Evolutionary conservation across 805 yeast genomes (phyloP).

Genomic region (Ogataea trehaloabstinens): DNA sequence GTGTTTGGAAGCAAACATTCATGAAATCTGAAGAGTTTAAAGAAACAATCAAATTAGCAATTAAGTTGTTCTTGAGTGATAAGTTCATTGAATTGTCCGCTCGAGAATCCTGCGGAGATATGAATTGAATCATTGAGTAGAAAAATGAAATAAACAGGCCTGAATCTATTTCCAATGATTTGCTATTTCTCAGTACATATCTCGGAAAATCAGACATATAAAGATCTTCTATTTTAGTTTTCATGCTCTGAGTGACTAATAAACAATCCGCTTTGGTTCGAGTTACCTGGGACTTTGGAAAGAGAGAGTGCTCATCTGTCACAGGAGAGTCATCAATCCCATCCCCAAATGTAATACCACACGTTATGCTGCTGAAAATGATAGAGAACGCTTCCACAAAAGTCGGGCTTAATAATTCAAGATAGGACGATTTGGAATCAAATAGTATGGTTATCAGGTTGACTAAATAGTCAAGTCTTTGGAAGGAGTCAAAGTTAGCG

Average conservation of each 20-base stretch:
- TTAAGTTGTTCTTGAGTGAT: constrained; percentile 17
- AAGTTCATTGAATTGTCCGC: constrained; percentile 9
- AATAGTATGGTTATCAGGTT: constrained; percentile 13
- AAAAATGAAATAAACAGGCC: constrained; percentile 16
- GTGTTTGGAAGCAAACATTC: constrained; percentile 17
- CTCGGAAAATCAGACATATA: constrained; percentile 18
- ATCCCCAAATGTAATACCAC: constrained; percentile 13
- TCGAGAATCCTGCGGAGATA: constrained; percentile 11
- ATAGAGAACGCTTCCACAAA: constrained; percentile 17
- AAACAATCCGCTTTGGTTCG: constrained; percentile 2
- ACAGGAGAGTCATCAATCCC: constrained; percentile 8
- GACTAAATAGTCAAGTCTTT: constrained; percentile 13
- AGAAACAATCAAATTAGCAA: constrained; percentile 25
- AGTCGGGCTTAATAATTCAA: constrained; percentile 4
- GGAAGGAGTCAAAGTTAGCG: not conserved
- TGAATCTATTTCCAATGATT: constrained; percentile 7
- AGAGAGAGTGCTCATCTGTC: not conserved
- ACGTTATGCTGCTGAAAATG: constrained; percentile 15
- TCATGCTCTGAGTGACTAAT: constrained; percentile 2
- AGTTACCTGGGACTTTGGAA: not conserved
- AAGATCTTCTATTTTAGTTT: constrained; percentile 9
- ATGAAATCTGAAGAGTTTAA: constrained; percentile 20
- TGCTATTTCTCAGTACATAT: constrained; percentile 6
- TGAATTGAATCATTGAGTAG: constrained; percentile 19
- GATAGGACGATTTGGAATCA: constrained; percentile 4